Conservation (phyloP, 2,329 filamentous ascomycete species). For the Orbilia blumenaviensis region DNA sequence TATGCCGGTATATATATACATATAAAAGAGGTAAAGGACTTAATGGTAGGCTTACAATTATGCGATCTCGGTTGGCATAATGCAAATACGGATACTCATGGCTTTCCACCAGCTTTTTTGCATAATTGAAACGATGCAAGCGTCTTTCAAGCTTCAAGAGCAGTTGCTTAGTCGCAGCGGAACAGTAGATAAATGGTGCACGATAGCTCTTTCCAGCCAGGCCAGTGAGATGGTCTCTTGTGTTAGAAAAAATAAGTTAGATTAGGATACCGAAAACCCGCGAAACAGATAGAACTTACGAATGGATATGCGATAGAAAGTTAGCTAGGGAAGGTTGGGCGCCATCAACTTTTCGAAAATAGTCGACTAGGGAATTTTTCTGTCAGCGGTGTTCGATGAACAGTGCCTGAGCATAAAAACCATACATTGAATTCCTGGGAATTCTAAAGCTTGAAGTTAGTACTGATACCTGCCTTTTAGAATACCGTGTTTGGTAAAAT, state of each 20-base stretch:
- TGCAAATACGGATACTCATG: constrained; percentile 79
- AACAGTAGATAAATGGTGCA: constrained; percentile 89
- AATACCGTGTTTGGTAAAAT: neutral
- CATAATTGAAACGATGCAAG: constrained; percentile 81
- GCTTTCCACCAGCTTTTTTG: constrained; percentile 78
- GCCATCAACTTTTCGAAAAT: constrained; percentile 72
- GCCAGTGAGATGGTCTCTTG: constrained; percentile 77
- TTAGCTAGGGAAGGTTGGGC: constrained; percentile 74
- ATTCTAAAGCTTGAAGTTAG: constrained; percentile 66
- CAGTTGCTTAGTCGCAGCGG: constrained; percentile 79
- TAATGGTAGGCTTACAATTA: constrained; percentile 42
- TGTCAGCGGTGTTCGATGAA: neutral
- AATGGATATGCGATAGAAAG: constrained; percentile 89
- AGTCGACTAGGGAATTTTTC: constrained; percentile 72
- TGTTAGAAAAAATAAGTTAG: neutral
- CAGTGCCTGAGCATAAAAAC: constrained; percentile 28
- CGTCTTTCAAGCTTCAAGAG: constrained; percentile 81
- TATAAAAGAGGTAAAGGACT: constrained; percentile 61
- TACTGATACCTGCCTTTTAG: neutral
- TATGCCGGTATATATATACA: too few relatives aligned
- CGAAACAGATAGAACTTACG: constrained; percentile 44
- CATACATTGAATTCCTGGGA: constrained; percentile 77
- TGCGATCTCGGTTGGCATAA: constrained; percentile 66
- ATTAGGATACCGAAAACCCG: neutral
- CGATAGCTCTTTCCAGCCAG: constrained; percentile 72